These are phyloP conservation scores for Penicillium brasilianum DNA, from an alignment of 2,329 filamentous ascomycete genomes.

Conservation along the genomic window DNA sequence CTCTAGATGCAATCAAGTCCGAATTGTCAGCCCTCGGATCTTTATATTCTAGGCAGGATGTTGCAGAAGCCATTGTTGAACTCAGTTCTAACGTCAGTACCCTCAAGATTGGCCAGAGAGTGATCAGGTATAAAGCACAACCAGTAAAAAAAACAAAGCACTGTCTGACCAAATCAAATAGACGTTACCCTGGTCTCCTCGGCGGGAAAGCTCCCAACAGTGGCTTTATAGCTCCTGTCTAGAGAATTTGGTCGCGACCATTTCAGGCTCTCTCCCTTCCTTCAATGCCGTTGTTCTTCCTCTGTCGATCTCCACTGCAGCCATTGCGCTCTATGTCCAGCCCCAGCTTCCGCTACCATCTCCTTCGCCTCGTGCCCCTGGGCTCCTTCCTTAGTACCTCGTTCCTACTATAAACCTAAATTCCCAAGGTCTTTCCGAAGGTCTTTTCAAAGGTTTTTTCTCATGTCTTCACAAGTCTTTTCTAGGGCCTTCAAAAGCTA, in stretches of 20 bases:
- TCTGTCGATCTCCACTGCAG: slow-evolving; percentile 40
- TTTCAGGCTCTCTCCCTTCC: slow-evolving; percentile 41
- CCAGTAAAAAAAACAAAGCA: neutral
- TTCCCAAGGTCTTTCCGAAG: too few species aligned
- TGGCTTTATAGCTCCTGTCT: slow-evolving; percentile 35
- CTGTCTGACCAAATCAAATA: neutral
- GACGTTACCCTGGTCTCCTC: slow-evolving; percentile 23
- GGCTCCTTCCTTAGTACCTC: too few species aligned
- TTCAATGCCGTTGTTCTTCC: slow-evolving; percentile 45
- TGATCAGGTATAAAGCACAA: slow-evolving; percentile 26
- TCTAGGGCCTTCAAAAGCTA: too few species aligned
- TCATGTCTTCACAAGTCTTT: too few species aligned
- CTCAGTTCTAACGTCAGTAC: slow-evolving; percentile 40
- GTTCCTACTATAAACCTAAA: too few species aligned
- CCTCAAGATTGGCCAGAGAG: slow-evolving; percentile 34
- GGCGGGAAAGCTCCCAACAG: slow-evolving; percentile 33
- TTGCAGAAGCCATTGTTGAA: slow-evolving; percentile 54
- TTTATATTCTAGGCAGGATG: slow-evolving; percentile 49
- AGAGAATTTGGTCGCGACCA: slow-evolving; percentile 27
- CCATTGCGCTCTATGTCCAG: slow-evolving; percentile 36
- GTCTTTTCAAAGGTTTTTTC: too few species aligned
- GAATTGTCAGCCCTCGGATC: slow-evolving; percentile 1
- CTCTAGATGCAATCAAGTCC: neutral
- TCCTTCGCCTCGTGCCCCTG: slow-evolving; percentile 20
- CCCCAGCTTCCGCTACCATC: slow-evolving; percentile 32